Evolutionary conservation across 495 filamentous ascomycete genomes (phyloP), one percentile per base, ranked within the genome.

Genomic region (Lasiosphaeria ovina): DNA sequence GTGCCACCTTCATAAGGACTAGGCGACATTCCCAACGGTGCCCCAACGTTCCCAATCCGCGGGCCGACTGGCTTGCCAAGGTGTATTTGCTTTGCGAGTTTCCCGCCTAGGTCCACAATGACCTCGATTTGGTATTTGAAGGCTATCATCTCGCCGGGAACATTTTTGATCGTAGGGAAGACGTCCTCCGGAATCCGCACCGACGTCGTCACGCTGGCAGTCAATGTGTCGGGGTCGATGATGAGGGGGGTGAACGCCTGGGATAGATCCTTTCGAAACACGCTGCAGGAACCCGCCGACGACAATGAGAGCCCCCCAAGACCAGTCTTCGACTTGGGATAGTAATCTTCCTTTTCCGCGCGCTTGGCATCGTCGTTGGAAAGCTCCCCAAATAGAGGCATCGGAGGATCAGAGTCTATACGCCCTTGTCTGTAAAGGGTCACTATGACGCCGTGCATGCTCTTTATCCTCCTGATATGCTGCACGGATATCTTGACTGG

Each of bases 61-160:
- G 62, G 35, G 14, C 74, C 58, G 64, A 75, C 51, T 59, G 72
- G 42, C 76, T 81, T 54, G 72, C 61, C 17, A 69, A 74, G 64
- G 73, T 83, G 56, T 74, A 73, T 65, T 73, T 74, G 69, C 5
- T 86, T 84, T 24, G 86, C 85, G 4, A 96, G 79, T 67, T 91
- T 97, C 12, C 93, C 92, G 34, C 93, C 91, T 8, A 97, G 77
- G 67, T 98, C 94, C 3, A 97, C 82, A 24, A 98, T 87, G 3
- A 97, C 89, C 70, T 98, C 94, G 32, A 97, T 82, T 64, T 89
- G 90, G 69, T 98, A 98, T 64, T 87, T 89, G 74, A 98, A 98
- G 62, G 86, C 90, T 61, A 98, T 95, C 83, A 97, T 92, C 32
- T 87, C 85, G 24, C 93, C 91, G 0, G 94, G 94, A 4, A 96